Evolutionary conservation across 2,329 filamentous ascomycete species (phyloP).

Genomic region (Elsinoe perseae): DNA sequence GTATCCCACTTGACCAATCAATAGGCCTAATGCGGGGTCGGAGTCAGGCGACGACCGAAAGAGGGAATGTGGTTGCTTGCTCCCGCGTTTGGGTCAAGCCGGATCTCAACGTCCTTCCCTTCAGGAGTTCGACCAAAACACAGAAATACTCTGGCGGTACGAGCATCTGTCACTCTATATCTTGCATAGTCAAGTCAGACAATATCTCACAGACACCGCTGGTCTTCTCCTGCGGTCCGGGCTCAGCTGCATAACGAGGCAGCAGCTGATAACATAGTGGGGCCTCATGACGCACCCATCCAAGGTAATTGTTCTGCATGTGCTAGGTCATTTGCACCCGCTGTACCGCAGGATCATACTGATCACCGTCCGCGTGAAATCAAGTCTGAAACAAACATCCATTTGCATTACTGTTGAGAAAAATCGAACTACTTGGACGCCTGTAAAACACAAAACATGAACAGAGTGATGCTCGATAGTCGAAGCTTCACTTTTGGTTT

Average conservation of each 20-base stretch:
- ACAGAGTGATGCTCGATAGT: background rate
- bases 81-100: background rate
- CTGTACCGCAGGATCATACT: background rate
- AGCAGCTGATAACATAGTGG: constrained; percentile 13
- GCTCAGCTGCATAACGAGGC: constrained; percentile 12
- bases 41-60: constrained; percentile 4
- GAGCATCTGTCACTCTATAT: background rate
- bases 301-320: background rate
- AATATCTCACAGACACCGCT: constrained; percentile 3
- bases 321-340: constrained; percentile 5
- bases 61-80: background rate
- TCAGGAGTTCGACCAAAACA: background rate
- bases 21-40: background rate
- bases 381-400: constrained; percentile 7
- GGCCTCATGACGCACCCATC: constrained; percentile 9
- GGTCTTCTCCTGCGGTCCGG: constrained; percentile 1
- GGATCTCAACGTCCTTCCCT: constrained; percentile 6
- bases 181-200: background rate
- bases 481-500: constrained; percentile 8
- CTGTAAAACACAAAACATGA: background rate
- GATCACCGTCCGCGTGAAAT: constrained; percentile 4
- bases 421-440: background rate
- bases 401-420: constrained; percentile 1
- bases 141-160: background rate
- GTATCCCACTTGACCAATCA: constrained; percentile 8